These are phyloP conservation scores for Bipolaris oryzae DNA, from an alignment of 2,329 filamentous ascomycete species.

Conservation along the genomic window DNA sequence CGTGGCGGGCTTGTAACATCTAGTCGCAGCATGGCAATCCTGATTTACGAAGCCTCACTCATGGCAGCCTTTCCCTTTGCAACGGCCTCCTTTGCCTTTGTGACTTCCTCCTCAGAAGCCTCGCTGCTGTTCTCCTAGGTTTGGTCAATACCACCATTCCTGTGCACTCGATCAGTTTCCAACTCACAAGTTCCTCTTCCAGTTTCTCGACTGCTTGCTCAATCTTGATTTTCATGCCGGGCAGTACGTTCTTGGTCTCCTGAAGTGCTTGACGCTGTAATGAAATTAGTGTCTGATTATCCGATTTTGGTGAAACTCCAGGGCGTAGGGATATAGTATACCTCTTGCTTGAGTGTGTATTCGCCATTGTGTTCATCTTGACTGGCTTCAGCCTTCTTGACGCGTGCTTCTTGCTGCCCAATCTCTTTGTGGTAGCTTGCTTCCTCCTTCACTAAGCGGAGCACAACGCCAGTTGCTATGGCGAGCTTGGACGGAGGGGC, in stretches of 20 bases:
- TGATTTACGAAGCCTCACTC: slow-evolving; percentile 36
- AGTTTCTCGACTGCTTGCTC: slow-evolving; percentile 72
- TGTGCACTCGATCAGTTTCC: background rate
- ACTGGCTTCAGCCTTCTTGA: slow-evolving; percentile 68
- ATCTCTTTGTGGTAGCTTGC: slow-evolving; percentile 88
- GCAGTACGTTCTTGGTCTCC: slow-evolving; percentile 85
- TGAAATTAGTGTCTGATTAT: slow-evolving; percentile 12
- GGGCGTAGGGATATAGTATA: slow-evolving; percentile 47
- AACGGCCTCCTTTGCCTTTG: slow-evolving; percentile 52
- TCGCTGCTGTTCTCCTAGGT: slow-evolving; percentile 50
- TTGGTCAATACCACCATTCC: slow-evolving; percentile 17
- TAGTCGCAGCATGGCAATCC: background rate
- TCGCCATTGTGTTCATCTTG: slow-evolving; percentile 75
- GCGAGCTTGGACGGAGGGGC: slow-evolving; percentile 74
- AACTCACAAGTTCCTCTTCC: slow-evolving; percentile 74
- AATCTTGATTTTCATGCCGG: slow-evolving; percentile 73
- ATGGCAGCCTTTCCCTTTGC: slow-evolving; percentile 50
- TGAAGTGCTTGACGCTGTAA: slow-evolving; percentile 76
- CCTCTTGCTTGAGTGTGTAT: slow-evolving; percentile 85
- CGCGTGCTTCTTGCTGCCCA: slow-evolving; percentile 71
- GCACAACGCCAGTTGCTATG: slow-evolving; percentile 79
- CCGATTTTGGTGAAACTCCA: background rate
- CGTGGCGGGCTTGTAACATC: background rate
- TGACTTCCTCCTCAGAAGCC: slow-evolving; percentile 51
- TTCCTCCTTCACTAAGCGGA: slow-evolving; percentile 90